phyloP scores from a whole-genome alignment of 495 filamentous ascomycete genomes.

The Neurospora africana region DNA sequence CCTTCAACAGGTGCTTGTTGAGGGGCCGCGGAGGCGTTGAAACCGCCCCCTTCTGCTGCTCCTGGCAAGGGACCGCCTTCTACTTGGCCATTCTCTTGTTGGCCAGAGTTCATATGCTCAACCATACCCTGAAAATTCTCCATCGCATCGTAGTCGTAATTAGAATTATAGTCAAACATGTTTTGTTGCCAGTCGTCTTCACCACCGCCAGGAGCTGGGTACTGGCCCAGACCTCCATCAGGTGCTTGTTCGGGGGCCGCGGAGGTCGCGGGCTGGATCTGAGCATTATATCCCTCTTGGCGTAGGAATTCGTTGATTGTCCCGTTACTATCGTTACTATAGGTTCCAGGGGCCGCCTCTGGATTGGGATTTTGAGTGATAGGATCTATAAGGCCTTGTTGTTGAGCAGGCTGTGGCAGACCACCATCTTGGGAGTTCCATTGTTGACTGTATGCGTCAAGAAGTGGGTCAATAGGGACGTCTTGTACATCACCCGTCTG shows the following conservation, averaged over 20 bases:
- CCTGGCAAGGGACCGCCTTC: background rate
- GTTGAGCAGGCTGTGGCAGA: background rate
- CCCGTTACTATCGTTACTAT: background rate
- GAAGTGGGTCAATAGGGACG: background rate
- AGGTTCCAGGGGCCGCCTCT: background rate
- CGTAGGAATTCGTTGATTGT: background rate
- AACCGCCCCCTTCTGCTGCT: background rate
- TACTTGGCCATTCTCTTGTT: background rate
- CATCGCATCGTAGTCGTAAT: background rate
- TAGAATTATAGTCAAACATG: background rate
- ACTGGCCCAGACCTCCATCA: background rate
- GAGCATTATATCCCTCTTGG: background rate
- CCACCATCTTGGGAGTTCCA: background rate
- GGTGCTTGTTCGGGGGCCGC: background rate
- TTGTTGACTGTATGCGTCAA: background rate
- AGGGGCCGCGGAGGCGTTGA: background rate
- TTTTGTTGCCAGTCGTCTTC: background rate
- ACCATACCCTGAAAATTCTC: too few species aligned
- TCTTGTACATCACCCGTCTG: background rate
- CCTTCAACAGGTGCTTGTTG: background rate
- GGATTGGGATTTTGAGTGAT: background rate
- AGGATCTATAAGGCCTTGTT: background rate
- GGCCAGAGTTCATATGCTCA: background rate
- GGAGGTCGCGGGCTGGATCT: background rate
- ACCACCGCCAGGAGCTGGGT: background rate